phyloP scores from a whole-genome alignment of 495 filamentous ascomycete species.

The Xylaria flabelliformis region DNA sequence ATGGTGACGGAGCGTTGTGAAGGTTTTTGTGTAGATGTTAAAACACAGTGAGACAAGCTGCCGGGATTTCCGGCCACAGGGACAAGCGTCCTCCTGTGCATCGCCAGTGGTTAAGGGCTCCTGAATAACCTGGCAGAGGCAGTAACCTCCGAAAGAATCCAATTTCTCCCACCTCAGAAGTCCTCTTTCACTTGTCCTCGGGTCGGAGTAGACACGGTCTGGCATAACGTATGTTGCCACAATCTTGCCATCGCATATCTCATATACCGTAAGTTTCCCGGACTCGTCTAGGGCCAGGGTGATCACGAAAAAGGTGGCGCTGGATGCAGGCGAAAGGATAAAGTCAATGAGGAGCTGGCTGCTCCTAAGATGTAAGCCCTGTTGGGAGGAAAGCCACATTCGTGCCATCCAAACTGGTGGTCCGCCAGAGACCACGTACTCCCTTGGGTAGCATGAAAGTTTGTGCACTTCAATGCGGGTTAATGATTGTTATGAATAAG shows the following conservation, averaged over 20 bases:
- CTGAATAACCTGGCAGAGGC: constrained; percentile 34
- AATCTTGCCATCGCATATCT: constrained; percentile 36
- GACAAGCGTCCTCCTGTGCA: constrained; percentile 17
- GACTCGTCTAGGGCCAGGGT: constrained; percentile 30
- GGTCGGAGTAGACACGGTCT: constrained; percentile 28
- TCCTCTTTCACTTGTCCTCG: constrained; percentile 24
- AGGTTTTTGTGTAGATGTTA: constrained; percentile 41
- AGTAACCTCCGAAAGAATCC: constrained; percentile 40
- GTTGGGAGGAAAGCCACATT: constrained; percentile 25
- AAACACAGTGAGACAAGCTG: constrained; percentile 39
- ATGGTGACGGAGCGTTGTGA: constrained; percentile 34
- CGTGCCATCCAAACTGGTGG: constrained; percentile 23
- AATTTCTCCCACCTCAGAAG: constrained; percentile 38
- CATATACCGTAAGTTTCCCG: constrained; percentile 32
- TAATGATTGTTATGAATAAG: background rate
- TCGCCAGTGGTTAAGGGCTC: constrained; percentile 15
- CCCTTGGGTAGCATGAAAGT: constrained; percentile 27
- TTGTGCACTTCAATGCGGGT: constrained; percentile 17
- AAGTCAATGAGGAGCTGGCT: constrained; percentile 37
- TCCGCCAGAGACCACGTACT: constrained; percentile 18
- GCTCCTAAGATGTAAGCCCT: constrained; percentile 30
- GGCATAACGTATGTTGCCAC: constrained; percentile 31
- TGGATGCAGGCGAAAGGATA: constrained; percentile 37
- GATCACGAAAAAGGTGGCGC: constrained; percentile 36
- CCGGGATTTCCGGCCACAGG: constrained; percentile 29